phyloP scores from a whole-genome alignment of 2,329 filamentous ascomycete genomes.

The Xylaria sp. region DNA sequence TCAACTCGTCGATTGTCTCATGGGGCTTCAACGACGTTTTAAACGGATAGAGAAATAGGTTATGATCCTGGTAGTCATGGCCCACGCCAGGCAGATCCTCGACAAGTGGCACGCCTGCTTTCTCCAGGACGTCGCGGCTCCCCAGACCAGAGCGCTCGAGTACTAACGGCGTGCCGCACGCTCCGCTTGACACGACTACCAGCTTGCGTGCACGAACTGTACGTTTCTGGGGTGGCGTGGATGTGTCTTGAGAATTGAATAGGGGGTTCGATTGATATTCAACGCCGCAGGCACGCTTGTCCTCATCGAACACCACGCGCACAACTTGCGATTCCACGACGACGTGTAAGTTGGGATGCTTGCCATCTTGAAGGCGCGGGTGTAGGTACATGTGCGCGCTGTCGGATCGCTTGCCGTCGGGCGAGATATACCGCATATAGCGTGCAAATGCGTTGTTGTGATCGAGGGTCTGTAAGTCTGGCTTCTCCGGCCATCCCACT shows the following conservation, averaged over 20 bases:
- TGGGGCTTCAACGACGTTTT: conserved; percentile 57
- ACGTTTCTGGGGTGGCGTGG: conserved; percentile 43
- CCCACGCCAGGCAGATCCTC: conserved; percentile 64
- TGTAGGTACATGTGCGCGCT: conserved; percentile 46
- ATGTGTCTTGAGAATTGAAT: conserved; percentile 48
- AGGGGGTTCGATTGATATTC: conserved; percentile 62
- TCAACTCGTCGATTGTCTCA: conserved; percentile 55
- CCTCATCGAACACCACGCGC: conserved; percentile 64
- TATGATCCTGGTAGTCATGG: conserved; percentile 61
- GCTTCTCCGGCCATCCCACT: conserved; percentile 59
- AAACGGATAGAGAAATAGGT: conserved; percentile 62
- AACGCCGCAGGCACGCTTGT: conserved; percentile 62
- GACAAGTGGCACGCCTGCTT: conserved; percentile 58
- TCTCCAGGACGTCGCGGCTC: conserved; percentile 55
- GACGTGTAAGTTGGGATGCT: conserved; percentile 48
- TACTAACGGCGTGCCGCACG: conserved; percentile 63
- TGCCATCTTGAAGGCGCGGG: conserved; percentile 43
- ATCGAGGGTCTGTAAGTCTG: conserved; percentile 61
- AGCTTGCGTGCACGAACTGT: conserved; percentile 63
- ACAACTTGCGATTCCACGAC: conserved; percentile 49
- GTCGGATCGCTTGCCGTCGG: conserved; percentile 46
- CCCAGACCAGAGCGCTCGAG: conserved; percentile 72
- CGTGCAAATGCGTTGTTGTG: conserved; percentile 49
- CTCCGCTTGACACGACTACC: conserved; percentile 61
- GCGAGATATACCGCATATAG: conserved; percentile 42